phyloP scores from a whole-genome alignment of 495 filamentous ascomycete species.

The Tuber microsphaerosporum region DNA sequence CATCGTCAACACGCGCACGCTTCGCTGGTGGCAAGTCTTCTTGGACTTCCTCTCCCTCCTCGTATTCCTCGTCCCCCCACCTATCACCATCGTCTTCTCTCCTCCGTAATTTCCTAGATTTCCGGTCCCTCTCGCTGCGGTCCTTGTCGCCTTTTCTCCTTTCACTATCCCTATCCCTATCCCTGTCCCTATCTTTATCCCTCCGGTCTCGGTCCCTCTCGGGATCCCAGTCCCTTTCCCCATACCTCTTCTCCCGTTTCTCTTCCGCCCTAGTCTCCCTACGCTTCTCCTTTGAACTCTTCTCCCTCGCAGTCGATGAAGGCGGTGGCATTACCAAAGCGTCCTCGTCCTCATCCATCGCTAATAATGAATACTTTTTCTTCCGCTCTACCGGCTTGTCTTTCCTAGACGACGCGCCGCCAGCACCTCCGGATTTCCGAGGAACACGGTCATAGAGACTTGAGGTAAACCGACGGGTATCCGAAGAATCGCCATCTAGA shows the following conservation, averaged over 20 bases:
- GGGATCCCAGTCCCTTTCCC: slow-evolving; percentile 36
- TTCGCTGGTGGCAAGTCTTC: slow-evolving; percentile 52
- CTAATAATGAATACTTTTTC: slow-evolving; percentile 73
- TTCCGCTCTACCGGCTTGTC: slow-evolving; percentile 41
- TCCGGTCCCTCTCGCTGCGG: slow-evolving; percentile 38
- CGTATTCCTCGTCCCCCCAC: slow-evolving; percentile 71
- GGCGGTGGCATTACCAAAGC: slow-evolving; percentile 45
- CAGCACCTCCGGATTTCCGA: slow-evolving; percentile 22
- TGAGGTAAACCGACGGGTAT: slow-evolving; percentile 50
- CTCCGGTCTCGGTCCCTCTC: slow-evolving; percentile 40
- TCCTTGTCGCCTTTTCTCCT: slow-evolving; percentile 44
- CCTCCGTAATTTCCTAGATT: slow-evolving; percentile 52
- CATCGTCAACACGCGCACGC: slow-evolving; percentile 53
- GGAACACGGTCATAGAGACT: slow-evolving; percentile 51
- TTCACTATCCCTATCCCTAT: slow-evolving; percentile 43
- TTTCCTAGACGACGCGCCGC: slow-evolving; percentile 26
- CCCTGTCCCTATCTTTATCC: slow-evolving; percentile 44
- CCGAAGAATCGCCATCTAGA: slow-evolving; percentile 49
- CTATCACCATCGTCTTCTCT: slow-evolving; percentile 62
- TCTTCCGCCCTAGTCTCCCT: slow-evolving; percentile 38
- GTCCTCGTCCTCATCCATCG: slow-evolving; percentile 68
- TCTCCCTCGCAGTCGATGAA: slow-evolving; percentile 48
- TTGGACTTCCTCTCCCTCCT: slow-evolving; percentile 48
- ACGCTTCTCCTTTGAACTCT: slow-evolving; percentile 51
- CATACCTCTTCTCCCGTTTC: slow-evolving; percentile 37